Percentiles rank a stretch among this genome's conserved stretches.
These are phyloP conservation scores for Aspergillus fijiensis DNA, from an alignment of 2,329 filamentous ascomycete genomes.

Conservation along the genomic window DNA sequence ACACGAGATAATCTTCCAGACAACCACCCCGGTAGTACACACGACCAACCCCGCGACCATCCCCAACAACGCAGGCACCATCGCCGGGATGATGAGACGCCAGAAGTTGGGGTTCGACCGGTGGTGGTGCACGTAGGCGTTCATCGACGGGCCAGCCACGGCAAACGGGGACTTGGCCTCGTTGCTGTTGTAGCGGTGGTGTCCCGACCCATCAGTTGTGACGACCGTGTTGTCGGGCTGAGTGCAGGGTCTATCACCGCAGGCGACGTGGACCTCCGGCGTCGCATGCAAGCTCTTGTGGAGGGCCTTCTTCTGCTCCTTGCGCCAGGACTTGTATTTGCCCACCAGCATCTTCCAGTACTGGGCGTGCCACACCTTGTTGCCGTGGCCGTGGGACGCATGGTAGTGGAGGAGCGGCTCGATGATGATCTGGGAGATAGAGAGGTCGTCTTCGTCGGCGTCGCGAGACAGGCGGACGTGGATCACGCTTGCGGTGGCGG, in stretches of 20 bases:
- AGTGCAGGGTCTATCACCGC: neutral
- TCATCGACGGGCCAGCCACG: neutral
- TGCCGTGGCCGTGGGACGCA: neutral
- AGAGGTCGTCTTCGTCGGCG: neutral
- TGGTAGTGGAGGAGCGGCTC: neutral
- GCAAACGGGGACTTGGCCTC: neutral
- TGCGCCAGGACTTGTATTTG: constrained; percentile 1
- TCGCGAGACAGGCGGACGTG: neutral
- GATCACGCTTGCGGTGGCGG: neutral
- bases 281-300: neutral
- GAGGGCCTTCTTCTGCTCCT: neutral
- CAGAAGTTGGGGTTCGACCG: neutral
- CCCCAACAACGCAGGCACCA: neutral
- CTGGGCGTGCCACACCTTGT: neutral
- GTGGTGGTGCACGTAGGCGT: neutral
- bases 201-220: neutral
- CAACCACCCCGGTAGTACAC: neutral
- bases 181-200: neutral
- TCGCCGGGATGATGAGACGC: constrained; percentile 1
- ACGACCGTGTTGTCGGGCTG: no score
- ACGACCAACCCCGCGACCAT: constrained; percentile 4
- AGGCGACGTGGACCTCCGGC: neutral
- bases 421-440: neutral
- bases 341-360: constrained; percentile 4
- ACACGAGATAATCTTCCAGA: constrained; percentile 2